Conservation (phyloP, 2,329 filamentous ascomycete species). For the Xylaria sp. region DNA sequence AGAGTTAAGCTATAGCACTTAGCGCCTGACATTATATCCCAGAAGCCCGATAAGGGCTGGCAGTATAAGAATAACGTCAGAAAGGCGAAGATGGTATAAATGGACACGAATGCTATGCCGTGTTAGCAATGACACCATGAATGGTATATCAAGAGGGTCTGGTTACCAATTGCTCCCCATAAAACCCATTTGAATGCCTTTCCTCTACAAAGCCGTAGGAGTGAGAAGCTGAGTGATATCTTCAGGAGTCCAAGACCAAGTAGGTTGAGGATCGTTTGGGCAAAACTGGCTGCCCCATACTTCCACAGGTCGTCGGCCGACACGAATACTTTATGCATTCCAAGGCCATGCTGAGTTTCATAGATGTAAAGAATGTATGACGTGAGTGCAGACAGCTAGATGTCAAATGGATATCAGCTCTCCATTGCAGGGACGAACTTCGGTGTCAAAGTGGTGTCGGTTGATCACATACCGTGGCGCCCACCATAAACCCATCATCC, state of each 20-base stretch:
- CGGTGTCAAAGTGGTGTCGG: not conserved
- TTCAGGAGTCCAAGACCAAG: constrained; percentile 55
- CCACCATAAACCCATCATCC: constrained; percentile 47
- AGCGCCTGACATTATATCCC: constrained; percentile 28
- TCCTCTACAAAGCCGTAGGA: constrained; percentile 51
- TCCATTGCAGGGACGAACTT: not conserved
- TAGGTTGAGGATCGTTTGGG: constrained; percentile 59
- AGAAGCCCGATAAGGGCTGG: constrained; percentile 36
- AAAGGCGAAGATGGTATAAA: constrained; percentile 38
- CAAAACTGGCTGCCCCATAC: constrained; percentile 55
- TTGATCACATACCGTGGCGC: constrained; percentile 41
- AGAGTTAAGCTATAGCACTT: constrained; percentile 33
- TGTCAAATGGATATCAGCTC: constrained; percentile 3
- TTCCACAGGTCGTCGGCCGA: constrained; percentile 46
- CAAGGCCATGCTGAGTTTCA: constrained; percentile 58
- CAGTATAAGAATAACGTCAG: constrained; percentile 38
- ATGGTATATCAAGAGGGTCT: not conserved
- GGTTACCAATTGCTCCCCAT: constrained; percentile 33
- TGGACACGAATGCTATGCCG: constrained; percentile 30
- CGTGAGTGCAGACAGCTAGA: constrained; percentile 45
- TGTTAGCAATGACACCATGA: constrained; percentile 10
- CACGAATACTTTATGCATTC: constrained; percentile 55
- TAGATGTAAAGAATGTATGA: constrained; percentile 53
- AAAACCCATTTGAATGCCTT: constrained; percentile 31
- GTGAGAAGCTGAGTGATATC: constrained; percentile 57